phyloP scores from a whole-genome alignment of 2,329 filamentous ascomycete species.

The Colletotrichum brevisporum region DNA sequence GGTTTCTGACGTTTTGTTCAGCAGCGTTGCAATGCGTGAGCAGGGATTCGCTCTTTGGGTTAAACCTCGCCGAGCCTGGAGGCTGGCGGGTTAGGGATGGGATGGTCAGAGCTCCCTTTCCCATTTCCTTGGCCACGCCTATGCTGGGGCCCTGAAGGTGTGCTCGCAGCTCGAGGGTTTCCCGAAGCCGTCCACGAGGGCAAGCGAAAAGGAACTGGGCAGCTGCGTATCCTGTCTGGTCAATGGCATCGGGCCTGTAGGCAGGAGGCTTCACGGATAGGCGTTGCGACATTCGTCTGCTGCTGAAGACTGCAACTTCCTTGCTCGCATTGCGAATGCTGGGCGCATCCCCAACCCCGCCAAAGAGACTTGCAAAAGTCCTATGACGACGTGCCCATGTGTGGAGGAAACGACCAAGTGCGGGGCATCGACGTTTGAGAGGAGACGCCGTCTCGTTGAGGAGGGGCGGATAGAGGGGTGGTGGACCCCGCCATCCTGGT shows the following conservation, averaged over 20 bases:
- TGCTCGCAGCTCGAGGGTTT: background rate
- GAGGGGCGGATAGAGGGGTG: constrained; percentile 23
- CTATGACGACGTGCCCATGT: constrained; percentile 39
- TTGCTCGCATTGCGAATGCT: constrained; percentile 10
- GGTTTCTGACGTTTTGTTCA: constrained; percentile 29
- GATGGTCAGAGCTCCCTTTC: constrained; percentile 30
- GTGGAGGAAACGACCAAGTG: constrained; percentile 38
- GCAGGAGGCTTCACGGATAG: background rate
- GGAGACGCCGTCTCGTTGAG: constrained; percentile 30
- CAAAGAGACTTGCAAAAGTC: constrained; percentile 37
- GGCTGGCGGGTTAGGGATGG: constrained; percentile 7
- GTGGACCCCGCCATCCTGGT: constrained; percentile 29
- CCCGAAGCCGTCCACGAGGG: constrained; percentile 6
- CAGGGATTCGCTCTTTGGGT: constrained; percentile 31
- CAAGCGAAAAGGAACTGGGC: constrained; percentile 8
- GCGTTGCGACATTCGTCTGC: background rate
- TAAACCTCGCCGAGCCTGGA: constrained; percentile 25
- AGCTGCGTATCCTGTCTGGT: constrained; percentile 8
- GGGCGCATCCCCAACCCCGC: constrained; percentile 32
- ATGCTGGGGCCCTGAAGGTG: background rate
- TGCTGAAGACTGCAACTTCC: background rate
- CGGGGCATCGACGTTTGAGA: constrained; percentile 28
- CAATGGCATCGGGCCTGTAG: constrained; percentile 9
- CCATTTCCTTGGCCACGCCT: constrained; percentile 1
- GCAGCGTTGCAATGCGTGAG: constrained; percentile 23